Evolutionary conservation across 2,329 filamentous ascomycete genomes (phyloP).

Genomic region (Beauveria sp.): DNA sequence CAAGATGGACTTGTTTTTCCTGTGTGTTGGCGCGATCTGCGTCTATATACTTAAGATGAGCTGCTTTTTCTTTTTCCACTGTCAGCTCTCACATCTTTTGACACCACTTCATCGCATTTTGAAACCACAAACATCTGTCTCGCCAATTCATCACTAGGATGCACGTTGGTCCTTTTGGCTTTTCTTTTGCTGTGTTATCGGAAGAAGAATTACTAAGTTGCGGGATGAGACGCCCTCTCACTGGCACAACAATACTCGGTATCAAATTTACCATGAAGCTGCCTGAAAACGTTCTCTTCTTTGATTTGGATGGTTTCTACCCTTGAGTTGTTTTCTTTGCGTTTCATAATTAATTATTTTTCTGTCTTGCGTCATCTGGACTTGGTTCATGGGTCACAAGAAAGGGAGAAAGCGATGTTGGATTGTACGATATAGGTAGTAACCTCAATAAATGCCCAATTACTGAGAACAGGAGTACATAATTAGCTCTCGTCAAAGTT

Average conservation of each 20-base stretch:
- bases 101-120: not conserved
- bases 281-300: not conserved
- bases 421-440: constrained; percentile 11
- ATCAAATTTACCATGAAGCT: not conserved
- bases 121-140: not conserved
- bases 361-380: not conserved
- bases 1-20: not conserved
- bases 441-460: constrained; percentile 8
- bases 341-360: not conserved
- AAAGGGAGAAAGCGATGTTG: not conserved
- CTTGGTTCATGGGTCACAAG: not conserved
- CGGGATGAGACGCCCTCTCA: not conserved
- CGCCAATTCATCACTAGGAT: constrained; percentile 1
- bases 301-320: not conserved
- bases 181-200: not conserved
- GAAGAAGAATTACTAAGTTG: not conserved
- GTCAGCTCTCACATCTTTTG: not conserved
- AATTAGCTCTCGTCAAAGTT: not conserved
- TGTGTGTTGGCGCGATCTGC: not conserved
- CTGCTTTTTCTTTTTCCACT: not conserved
- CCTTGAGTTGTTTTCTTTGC: not conserved
- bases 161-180: not conserved
- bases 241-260: not conserved
- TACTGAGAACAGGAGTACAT: not conserved
- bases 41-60: not conserved